Conservation (phyloP, 2,329 filamentous ascomycete species). For the Scedosporium minutisporum region DNA sequence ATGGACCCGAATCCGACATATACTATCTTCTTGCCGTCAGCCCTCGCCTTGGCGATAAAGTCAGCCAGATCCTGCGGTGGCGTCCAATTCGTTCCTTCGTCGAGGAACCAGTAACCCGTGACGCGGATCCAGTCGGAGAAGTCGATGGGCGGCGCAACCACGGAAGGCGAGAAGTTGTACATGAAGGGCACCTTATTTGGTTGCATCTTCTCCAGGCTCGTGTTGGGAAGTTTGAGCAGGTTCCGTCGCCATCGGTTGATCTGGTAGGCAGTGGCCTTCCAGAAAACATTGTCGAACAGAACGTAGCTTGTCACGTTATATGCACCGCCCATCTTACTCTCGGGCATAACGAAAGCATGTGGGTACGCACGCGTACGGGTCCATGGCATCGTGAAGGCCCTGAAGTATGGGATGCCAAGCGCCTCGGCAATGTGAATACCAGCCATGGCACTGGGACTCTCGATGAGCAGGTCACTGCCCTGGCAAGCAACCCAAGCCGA, state of each 20-base stretch:
- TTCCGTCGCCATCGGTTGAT: slow-evolving; percentile 88
- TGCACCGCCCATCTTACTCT: slow-evolving; percentile 85
- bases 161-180: slow-evolving; percentile 91
- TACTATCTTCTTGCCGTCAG: slow-evolving; percentile 80
- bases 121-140: slow-evolving; percentile 97
- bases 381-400: slow-evolving; percentile 98
- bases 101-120: slow-evolving; percentile 96
- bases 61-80: slow-evolving; percentile 66
- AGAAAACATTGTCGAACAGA: slow-evolving; percentile 94
- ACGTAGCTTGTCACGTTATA: slow-evolving; percentile 96
- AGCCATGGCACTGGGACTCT: slow-evolving; percentile 93
- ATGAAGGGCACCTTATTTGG: slow-evolving; percentile 96
- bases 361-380: slow-evolving; percentile 91
- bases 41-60: slow-evolving; percentile 76
- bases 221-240: slow-evolving; percentile 67
- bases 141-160: slow-evolving; percentile 89
- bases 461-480: slow-evolving; percentile 80
- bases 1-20: slow-evolving; percentile 98
- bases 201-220: slow-evolving; percentile 82
- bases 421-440: slow-evolving; percentile 97
- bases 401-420: slow-evolving; percentile 86
- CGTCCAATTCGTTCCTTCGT: slow-evolving; percentile 61
- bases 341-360: slow-evolving; percentile 88
- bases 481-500: slow-evolving; percentile 80
- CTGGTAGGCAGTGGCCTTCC: slow-evolving; percentile 84